A percentile compares a stretch with the other conserved stretches of the same genome.
Evolutionary conservation across 2,329 filamentous ascomycete species (phyloP).

Genomic region (Alternaria postmessia): DNA sequence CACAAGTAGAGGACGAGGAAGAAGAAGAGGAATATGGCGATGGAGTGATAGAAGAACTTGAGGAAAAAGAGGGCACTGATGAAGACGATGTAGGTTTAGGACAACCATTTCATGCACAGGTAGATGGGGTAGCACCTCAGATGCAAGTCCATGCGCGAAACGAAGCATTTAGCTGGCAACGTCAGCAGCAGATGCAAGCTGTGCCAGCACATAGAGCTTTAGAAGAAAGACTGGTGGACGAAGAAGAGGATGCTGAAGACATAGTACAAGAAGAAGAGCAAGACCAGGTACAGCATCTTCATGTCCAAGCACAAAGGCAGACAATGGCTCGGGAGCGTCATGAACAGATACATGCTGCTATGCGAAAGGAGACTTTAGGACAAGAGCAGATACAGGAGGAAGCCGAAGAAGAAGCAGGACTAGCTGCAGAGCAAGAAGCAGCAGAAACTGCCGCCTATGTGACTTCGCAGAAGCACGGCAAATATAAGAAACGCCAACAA

Average conservation of each 20-base stretch:
- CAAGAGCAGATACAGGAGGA: background rate
- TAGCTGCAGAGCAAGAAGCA: background rate
- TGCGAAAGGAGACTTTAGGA: background rate
- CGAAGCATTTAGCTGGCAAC: background rate
- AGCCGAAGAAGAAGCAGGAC: background rate
- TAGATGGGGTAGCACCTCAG: background rate
- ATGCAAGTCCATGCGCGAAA: background rate
- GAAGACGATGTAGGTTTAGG: background rate
- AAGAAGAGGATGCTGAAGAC: background rate
- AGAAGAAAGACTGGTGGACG: background rate
- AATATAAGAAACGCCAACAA: background rate
- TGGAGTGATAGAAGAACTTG: background rate
- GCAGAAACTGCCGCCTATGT: background rate
- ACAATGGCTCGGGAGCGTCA: background rate
- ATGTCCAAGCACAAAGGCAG: background rate
- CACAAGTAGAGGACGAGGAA: background rate
- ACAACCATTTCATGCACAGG: background rate
- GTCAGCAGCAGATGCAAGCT: background rate
- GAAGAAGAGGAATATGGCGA: background rate
- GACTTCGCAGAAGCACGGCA: background rate
- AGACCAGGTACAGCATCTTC: background rate
- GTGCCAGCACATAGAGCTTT: background rate
- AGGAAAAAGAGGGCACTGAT: background rate
- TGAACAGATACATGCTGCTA: background rate
- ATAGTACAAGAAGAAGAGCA: background rate